A percentile compares a stretch with the other conserved stretches of the same genome.
These are phyloP conservation scores for Avena eriantha DNA, from an alignment of 176 grass and related monocot genomes.

Conservation along the genomic window DNA sequence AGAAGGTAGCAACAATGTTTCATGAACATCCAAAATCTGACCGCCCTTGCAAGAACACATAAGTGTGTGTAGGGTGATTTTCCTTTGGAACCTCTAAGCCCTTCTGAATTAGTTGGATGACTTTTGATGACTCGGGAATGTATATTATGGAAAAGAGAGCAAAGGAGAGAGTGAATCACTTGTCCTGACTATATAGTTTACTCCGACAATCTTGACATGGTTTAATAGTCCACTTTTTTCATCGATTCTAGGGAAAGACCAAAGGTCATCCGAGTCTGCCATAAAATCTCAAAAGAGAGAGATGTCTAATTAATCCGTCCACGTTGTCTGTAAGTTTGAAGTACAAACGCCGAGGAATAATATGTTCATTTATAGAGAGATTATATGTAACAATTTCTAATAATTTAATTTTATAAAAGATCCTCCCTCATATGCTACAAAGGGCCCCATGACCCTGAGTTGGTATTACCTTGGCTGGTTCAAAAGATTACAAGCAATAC, in stretches of 20 bases:
- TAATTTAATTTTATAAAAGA: neutral
- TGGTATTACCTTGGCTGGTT: neutral
- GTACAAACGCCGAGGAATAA: neutral
- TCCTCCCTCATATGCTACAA: too few species aligned
- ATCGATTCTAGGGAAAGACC: neutral
- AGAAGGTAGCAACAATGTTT: neutral
- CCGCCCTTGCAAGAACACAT: neutral
- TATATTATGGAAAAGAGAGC: neutral
- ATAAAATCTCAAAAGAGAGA: constrained; percentile 2
- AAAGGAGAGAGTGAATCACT: neutral
- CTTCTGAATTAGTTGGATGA: neutral
- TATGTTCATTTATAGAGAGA: too few species aligned
- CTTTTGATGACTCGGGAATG: neutral
- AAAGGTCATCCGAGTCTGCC: neutral
- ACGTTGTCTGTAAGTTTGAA: neutral
- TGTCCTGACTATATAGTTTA: neutral
- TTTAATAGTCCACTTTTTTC: neutral
- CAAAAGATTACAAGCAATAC: neutral
- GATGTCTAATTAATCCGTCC: neutral
- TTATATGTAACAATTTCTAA: neutral
- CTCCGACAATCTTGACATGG: neutral
- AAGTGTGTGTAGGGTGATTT: neutral
- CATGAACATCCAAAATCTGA: neutral
- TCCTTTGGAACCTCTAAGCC: neutral
- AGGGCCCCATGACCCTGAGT: neutral